These are phyloP conservation scores for Pneumocystis carinii DNA, from an alignment of 1,139 yeast genomes.

Conservation along the genomic window DNA sequence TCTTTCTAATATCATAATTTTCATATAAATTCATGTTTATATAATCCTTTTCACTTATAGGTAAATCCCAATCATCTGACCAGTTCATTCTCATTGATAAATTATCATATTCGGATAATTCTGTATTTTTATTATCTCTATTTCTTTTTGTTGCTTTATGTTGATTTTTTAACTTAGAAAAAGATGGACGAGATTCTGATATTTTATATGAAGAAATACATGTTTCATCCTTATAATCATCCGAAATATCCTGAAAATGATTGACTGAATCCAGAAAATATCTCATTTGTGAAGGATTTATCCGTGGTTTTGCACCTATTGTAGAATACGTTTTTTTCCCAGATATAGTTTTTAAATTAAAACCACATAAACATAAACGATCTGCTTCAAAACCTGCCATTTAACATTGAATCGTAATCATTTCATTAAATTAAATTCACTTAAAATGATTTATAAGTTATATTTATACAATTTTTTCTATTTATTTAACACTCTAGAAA, in stretches of 20 bases:
- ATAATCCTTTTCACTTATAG: background rate
- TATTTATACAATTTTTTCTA: too few species aligned
- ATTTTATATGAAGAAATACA: background rate
- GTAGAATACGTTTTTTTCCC: background rate
- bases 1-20: background rate
- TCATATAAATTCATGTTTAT: background rate
- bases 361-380: background rate
- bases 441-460: too few species aligned
- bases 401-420: background rate
- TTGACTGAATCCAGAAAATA: background rate
- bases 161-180: background rate
- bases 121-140: background rate
- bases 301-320: background rate
- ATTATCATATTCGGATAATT: background rate
- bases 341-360: background rate
- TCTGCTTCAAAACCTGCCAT: background rate
- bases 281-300: background rate
- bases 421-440: too few species aligned
- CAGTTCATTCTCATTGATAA: background rate
- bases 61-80: background rate
- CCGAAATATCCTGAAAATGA: background rate
- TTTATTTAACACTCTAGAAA: too few species aligned
- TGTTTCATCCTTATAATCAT: background rate
- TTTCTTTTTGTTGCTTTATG: background rate
- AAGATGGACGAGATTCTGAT: background rate